A percentile compares a stretch with the other conserved stretches of the same genome.
These are phyloP conservation scores for Caryopteris hybrid DNA, from an alignment of 305 asterid species.

Conservation along the genomic window DNA sequence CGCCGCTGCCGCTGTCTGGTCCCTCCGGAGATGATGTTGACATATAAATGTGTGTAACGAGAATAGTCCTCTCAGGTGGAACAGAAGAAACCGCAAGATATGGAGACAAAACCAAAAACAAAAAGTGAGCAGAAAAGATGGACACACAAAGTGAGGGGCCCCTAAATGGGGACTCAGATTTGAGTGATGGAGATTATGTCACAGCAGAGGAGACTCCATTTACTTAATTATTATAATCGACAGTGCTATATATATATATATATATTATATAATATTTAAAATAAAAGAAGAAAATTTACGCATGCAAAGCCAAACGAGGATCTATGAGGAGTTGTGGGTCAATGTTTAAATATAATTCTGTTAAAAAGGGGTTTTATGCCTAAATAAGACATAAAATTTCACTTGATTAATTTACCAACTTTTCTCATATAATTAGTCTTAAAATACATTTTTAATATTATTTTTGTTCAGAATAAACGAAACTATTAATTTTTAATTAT, in stretches of 20 bases:
- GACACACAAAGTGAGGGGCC: constrained; percentile 16
- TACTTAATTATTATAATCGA: not conserved
- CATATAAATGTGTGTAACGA: constrained; percentile 7
- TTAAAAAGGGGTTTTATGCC: no score
- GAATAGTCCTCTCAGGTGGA: not conserved
- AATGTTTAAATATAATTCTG: not conserved
- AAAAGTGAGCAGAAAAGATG: not conserved
- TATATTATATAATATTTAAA: no score
- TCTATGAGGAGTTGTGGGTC: constrained; percentile 20
- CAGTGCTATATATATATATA: no score
- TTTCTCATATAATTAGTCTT: no score
- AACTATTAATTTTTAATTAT: no score
- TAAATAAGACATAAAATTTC: no score
- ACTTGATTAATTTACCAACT: no score
- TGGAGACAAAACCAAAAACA: not conserved
- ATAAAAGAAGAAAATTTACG: not conserved
- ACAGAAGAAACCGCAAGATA: not conserved
- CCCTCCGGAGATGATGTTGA: constrained; percentile 30
- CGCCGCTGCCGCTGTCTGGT: constrained; percentile 25
- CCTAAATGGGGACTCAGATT: constrained; percentile 23
- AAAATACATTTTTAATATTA: no score
- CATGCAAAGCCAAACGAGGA: constrained; percentile 27
- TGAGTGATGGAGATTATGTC: constrained; percentile 24
- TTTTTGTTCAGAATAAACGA: no score
- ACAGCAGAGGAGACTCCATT: constrained; percentile 19